A percentile compares a stretch with the other conserved stretches of the same genome.
Conservation (phyloP, 768 basidiomycete species). For the Lyophyllum decastes region DNA sequence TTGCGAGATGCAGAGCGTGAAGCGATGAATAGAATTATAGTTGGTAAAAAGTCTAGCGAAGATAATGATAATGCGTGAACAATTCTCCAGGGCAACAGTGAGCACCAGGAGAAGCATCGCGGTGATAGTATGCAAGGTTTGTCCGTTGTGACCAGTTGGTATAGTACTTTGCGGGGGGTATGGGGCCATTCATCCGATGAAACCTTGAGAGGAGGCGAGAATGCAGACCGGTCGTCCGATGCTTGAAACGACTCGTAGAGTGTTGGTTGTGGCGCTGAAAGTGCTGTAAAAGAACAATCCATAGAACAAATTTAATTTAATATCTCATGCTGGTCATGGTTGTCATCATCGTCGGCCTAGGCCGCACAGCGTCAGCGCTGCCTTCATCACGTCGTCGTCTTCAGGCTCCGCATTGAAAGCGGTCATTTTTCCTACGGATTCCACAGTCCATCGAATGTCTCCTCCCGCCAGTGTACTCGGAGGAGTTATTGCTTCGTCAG, state of each 20-base stretch:
- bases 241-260: not conserved
- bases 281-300: conserved; percentile 10
- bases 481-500: conserved; percentile 66
- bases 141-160: not conserved
- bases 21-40: not conserved
- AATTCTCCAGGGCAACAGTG: conserved; percentile 10
- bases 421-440: conserved; percentile 19
- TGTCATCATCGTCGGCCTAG: conserved; percentile 34
- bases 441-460: conserved; percentile 37
- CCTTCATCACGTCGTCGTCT: conserved; percentile 72
- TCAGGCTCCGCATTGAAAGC: conserved; percentile 28
- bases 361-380: conserved; percentile 68
- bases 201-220: not conserved
- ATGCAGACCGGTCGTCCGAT: not conserved
- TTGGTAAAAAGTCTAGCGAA: not conserved
- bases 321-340: conserved; percentile 6
- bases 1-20: not conserved
- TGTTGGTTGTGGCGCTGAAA: not conserved
- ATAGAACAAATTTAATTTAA: conserved; percentile 21
- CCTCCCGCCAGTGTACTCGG: conserved; percentile 50
- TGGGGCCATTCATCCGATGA: not conserved
- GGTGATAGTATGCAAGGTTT: not conserved
- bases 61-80: not conserved
- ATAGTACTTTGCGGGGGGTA: not conserved
- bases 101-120: conserved; percentile 5